phyloP scores from a whole-genome alignment of 176 grass and related monocot species.

The Musa acuminata region DNA sequence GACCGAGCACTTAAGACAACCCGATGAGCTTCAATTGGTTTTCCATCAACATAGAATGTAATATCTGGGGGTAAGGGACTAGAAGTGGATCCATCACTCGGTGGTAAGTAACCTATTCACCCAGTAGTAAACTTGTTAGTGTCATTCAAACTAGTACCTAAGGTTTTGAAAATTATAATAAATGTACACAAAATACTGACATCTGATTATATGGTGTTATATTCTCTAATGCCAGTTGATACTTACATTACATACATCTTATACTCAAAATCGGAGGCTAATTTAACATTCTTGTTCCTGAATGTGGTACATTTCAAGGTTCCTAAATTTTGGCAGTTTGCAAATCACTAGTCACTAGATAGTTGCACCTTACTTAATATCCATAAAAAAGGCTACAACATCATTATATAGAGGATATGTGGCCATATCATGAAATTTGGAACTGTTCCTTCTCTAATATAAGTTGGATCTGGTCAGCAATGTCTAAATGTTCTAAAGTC shows the following conservation, averaged over 20 bases:
- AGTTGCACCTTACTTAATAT: too few species aligned
- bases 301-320: too few species aligned
- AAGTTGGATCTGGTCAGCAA: too few species aligned
- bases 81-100: slow-evolving; percentile 38
- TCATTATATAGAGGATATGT: too few species aligned
- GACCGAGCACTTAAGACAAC: slow-evolving; percentile 70
- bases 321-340: too few species aligned
- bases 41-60: slow-evolving; percentile 75
- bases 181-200: not conserved
- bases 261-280: not conserved
- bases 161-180: not conserved
- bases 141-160: not conserved
- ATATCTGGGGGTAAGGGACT: slow-evolving; percentile 65
- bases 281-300: not conserved
- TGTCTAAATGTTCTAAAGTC: too few species aligned
- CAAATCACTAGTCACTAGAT: too few species aligned
- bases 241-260: not conserved
- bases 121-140: not conserved
- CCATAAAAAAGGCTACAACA: too few species aligned
- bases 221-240: not conserved
- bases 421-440: too few species aligned
- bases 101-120: slow-evolving; percentile 23
- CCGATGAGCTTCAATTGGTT: slow-evolving; percentile 74
- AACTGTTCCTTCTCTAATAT: too few species aligned
- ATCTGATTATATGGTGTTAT: not conserved